phyloP scores from a whole-genome alignment of 768 basidiomycete genomes.

The Suillus luteus region DNA sequence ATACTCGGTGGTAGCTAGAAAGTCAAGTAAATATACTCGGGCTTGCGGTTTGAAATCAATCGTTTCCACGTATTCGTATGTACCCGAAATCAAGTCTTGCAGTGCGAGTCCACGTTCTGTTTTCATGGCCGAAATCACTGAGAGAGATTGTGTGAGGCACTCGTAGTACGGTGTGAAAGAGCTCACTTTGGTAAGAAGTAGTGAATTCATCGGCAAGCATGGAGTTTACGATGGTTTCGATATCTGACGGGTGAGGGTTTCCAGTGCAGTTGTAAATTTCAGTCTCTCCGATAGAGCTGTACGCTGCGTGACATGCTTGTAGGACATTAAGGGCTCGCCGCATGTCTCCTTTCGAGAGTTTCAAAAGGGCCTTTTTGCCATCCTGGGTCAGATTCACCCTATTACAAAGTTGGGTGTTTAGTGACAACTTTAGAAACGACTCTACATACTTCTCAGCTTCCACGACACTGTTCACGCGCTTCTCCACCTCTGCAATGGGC shows the following conservation, averaged over 20 bases:
- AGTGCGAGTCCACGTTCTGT: conserved; percentile 91
- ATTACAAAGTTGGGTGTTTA: conserved; percentile 11
- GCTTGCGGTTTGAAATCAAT: conserved; percentile 85
- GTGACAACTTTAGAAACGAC: not conserved
- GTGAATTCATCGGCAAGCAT: conserved; percentile 98
- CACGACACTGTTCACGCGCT: conserved; percentile 74
- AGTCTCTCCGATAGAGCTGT: conserved; percentile 82
- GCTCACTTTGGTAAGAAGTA: conserved; percentile 79
- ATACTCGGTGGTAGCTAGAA: conserved; percentile 94
- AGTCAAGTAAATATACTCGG: conserved; percentile 89
- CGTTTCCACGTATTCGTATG: conserved; percentile 87
- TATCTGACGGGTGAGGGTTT: conserved; percentile 92
- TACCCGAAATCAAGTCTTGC: conserved; percentile 90
- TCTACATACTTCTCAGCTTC: conserved; percentile 75
- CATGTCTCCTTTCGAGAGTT: conserved; percentile 98
- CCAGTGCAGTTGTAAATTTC: conserved; percentile 98
- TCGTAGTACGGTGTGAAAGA: conserved; percentile 1
- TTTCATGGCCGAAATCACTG: conserved; percentile 88
- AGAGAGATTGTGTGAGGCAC: not conserved
- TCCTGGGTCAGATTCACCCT: conserved; percentile 88
- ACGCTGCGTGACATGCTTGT: conserved; percentile 98
- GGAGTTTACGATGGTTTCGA: conserved; percentile 88
- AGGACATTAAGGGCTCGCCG: conserved; percentile 92
- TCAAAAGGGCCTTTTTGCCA: conserved; percentile 86
- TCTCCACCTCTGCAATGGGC: conserved; percentile 83